Conservation (phyloP, 352 stramenopile genomes). For the Hyaloperonospora brassicae region DNA sequence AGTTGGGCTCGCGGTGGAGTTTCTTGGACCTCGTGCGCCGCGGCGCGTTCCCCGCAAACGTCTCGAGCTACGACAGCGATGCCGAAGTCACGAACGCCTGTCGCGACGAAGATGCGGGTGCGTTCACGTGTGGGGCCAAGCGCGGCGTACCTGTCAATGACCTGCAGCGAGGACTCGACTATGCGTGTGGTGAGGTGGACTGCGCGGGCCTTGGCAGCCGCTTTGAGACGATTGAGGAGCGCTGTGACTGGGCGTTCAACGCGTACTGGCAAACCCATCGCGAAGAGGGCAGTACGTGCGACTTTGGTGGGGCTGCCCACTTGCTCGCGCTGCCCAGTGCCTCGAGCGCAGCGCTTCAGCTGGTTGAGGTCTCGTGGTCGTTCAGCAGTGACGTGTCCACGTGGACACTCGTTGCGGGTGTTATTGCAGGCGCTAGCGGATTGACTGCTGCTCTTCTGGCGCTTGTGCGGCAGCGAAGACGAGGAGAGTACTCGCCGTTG, state of each 20-base stretch:
- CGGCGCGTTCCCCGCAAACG: conserved; percentile 64
- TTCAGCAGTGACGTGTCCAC: conserved; percentile 17
- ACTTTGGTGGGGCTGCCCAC: conserved; percentile 56
- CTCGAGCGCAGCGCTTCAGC: conserved; percentile 13
- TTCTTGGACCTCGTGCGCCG: conserved; percentile 63
- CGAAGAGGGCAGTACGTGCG: conserved; percentile 53
- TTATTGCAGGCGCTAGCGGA: conserved; percentile 8
- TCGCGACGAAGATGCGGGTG: conserved; percentile 59
- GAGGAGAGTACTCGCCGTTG: conserved; percentile 23
- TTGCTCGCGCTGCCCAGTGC: conserved; percentile 24
- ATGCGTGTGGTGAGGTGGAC: conserved; percentile 43
- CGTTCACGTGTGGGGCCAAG: conserved; percentile 62
- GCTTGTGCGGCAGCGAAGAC: conserved; percentile 18
- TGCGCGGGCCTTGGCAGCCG: conserved; percentile 33
- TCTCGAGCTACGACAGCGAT: conserved; percentile 47
- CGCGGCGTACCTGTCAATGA: conserved; percentile 41
- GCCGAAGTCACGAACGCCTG: conserved; percentile 63
- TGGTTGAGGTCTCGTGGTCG: conserved; percentile 8
- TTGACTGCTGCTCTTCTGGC: conserved; percentile 14
- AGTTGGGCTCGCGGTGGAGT: conserved; percentile 76
- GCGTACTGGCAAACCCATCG: conserved; percentile 27
- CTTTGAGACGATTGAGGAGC: conserved; percentile 44
- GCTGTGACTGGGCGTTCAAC: conserved; percentile 46
- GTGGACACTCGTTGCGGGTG: conserved; percentile 14
- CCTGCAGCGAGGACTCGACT: conserved; percentile 40